Base-by-base conservation (phyloP, 164 flowering plant genomes). In the Chimonanthus praecox region DNA sequence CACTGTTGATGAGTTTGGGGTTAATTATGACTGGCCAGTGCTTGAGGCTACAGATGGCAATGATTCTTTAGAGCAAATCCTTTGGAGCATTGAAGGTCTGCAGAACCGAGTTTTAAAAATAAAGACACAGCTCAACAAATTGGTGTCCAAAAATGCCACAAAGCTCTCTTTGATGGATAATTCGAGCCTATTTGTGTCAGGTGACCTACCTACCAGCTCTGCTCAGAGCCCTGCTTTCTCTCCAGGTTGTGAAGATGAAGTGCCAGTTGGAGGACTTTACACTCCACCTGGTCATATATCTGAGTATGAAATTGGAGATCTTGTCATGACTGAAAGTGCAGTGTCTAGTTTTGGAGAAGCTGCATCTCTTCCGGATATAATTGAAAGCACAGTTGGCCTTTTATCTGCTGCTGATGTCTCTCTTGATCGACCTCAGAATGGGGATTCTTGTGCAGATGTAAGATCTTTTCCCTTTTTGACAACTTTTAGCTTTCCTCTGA, bases 151-250 rank as follows among this genome's bases (percentile, higher is more conserved):
- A 72, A 82, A 90, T 80, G 84, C 82, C 45, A 80, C 74, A 21
- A 91, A 76, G 81, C 86, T 87, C 74, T 89, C 91, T 71, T 89
- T 94, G 71, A 82, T 88, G 2, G 99, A 95, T 75, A 88, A 87
- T 71, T 77, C 88, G 77, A 86, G 91, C 84, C 87, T 87, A 62
- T 82, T 86, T 71, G 78, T 74, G 48, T 82, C 85, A 21, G 78
- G 71, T 78, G 94, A 91, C 67, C 83, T 60, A 50, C 90, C 82
- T 72, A 82, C 83, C 21, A 84, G 90, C 78, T 86, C 92, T 76
- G 85, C 84, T 66, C 88, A 71, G 64, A 92, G 96, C 72, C 92
- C 89, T 48, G 78, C 88, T 51, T 64, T 86, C 74, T 94, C 94
- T 68, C 86, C 88, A 54, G 92, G 84, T 64, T 82, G 87, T 80